Evolutionary conservation across 805 yeast species (phyloP), one percentile per base, ranked within the genome.

Genomic region (Yarrowia sp.): DNA sequence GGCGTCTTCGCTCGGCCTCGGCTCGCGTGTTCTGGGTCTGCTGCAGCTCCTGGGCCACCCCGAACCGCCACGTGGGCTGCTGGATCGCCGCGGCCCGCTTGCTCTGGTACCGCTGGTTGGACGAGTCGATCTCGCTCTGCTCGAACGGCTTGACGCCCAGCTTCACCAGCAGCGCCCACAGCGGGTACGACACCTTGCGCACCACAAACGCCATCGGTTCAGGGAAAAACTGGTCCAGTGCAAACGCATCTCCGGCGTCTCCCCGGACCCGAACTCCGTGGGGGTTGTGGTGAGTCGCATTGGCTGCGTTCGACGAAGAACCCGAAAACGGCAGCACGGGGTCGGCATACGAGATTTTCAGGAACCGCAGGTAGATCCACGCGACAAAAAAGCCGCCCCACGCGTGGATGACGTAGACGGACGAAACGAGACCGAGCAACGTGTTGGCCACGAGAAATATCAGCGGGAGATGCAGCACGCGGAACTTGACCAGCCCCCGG

Each of bases 241-340:
- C 87, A 80, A 93, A 93, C 0, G 94, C 89, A 72, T 93, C 97
- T 0, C 95, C 87, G 0, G 97, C 96, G 76, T 92, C 97, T 44
- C 98, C 97, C 34, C 84, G 77, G 12, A 87, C 78, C 30, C 81
- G 75, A 40, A 71, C 15, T 67, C 74, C 73, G 39, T 71, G 60
- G 40, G 71, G 69, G 67, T 61, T 64, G 43, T 43, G 40, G 38
- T 67, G 71, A 19, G 66, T 34, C 1, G 63, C 53, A 13, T 49
- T 68, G 12, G 67, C 44, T 3, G 66, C 53, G n/a, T 50, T 49
- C 10, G 65, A 33, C 13, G 71, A 61, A 17, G 36, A 56, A 0
- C 52, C 52, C 10, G 73, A 55, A 20, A 71, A 82, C 68, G 90
- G 87, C 69, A 87, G 78, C n/a, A 81, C 75, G 52, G 86, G 87